Evolutionary conservation across 805 yeast species (phyloP), one percentile per base, ranked within the genome.

Genomic region (Brettanomyces custersianus): DNA sequence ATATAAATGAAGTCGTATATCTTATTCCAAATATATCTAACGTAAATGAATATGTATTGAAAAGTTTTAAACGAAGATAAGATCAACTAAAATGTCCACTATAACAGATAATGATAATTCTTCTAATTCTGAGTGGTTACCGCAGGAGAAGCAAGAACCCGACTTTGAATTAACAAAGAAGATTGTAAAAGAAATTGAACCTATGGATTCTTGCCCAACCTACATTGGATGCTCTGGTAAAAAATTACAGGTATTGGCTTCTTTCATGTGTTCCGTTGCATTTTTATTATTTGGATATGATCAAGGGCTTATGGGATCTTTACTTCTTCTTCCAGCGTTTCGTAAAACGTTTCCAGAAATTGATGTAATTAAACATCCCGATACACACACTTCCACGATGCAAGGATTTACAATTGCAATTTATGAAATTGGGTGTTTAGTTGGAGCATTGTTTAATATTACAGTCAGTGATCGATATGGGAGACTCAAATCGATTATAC

Each of bases 401-500:
- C 73, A 68, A 47, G 75, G 75, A 43, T 67, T 70, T 15, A 65
- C 67, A 15, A 63, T 70, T 24, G 57, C 74, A 4, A 62, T 70
- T 49, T 69, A 68, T 49, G 74, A 69, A 46, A 49, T 68, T 37
- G 75, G 73, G 22, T 67, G 72, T 50, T 57, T 67, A 11, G 12
- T 35, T 33, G 72, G 72, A 36, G 69, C 71, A 1, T 47, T 68
- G 28, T 51, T 63, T 20, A 65, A 65, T 7, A 52, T 66, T 35
- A 58, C 55, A 39, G 41, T 57, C 13, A 70, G 68, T 45, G 72
- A 66, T 39, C 49, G 33, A 24, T 44, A 48, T 21, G 73, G 72
- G 21, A 59, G 73, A 52, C 54, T 59, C 40, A 60, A 60, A 26
- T 43, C 61, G 42, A 57, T 65, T 22, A 41, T 56, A 12, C 33